Conservation (phyloP, 345 rosid species). For the Trapa incisa region DNA sequence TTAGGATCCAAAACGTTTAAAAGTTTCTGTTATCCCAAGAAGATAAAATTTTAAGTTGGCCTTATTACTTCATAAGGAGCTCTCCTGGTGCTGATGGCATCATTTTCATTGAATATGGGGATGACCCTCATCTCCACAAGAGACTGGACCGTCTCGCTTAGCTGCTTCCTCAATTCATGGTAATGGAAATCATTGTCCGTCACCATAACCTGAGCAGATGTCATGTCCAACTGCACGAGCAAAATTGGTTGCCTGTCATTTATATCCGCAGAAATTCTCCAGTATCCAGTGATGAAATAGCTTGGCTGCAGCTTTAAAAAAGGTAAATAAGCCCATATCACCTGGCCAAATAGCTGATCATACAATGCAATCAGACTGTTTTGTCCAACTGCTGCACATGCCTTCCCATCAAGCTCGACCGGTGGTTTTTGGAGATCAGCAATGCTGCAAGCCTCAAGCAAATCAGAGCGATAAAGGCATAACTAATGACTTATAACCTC, state of each 20-base stretch:
- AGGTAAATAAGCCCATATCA: not conserved
- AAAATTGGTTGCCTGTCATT: not conserved
- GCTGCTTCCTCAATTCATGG: conserved; percentile 66
- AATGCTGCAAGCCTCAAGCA: conserved; percentile 29
- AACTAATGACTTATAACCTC: not conserved
- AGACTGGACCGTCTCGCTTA: conserved; percentile 61
- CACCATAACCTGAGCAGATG: conserved; percentile 90
- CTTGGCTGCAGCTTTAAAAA: not conserved
- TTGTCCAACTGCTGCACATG: conserved; percentile 99
- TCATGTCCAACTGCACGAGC: conserved; percentile 68
- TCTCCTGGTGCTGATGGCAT: conserved; percentile 92
- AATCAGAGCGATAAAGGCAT: not conserved
- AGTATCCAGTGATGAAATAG: not conserved
- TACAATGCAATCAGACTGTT: conserved; percentile 91
- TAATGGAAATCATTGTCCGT: conserved; percentile 81
- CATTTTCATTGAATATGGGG: conserved; percentile 94
- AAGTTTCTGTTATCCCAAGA: not conserved
- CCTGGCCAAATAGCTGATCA: conserved; percentile 81
- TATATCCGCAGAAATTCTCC: not conserved
- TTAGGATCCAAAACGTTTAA: not conserved
- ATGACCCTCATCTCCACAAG: conserved; percentile 54
- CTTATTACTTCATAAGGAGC: conserved; percentile 87
- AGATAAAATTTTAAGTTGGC: not conserved
- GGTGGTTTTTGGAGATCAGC: conserved; percentile 97
- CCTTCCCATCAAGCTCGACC: conserved; percentile 83